Base-by-base conservation (phyloP, 2,329 filamentous ascomycete species). In the Penicillium sp. region DNA sequence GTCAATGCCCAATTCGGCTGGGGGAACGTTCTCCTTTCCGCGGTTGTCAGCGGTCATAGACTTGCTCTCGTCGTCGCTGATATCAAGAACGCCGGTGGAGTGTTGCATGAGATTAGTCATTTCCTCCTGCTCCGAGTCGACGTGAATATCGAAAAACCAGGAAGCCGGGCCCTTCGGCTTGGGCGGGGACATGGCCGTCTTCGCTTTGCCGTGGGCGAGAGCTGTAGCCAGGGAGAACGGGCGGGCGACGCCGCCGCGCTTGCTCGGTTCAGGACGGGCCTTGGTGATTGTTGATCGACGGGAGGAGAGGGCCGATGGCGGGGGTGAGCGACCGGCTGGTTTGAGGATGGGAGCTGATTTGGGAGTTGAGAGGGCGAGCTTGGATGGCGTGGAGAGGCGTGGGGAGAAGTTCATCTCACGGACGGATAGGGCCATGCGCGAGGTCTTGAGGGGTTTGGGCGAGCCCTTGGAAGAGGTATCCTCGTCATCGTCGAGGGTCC, bases 111-210 rank as follows among this genome's bases (percentile, higher is more conserved):
- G 81, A 71, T 96, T 97, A 70, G 93, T 92, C 78, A 95, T 91
- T 73, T 96, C 89, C 73, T 97, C 91, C 74, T 97, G 91, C 7
- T 90, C 86, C 0, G 91, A 92, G 76, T 99, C 94, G 74, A 97
- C 92, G 74, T 97, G 89, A 71, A 99, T 98, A 61, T 94, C 90
- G 73, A 99, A 98, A 81, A 90, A 90, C 93, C 93, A 97, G 61
- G 71, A 72, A 0, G 69, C 64, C 11, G 73, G 72, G 7, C 76
- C 74, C 60, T 83, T 84, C 25, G 83, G 80, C 6, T 78, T 82
- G 79, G 60, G 1, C 0, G 53, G 42, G 4, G 30, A 4, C 16
- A 60, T 26, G 4, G 42, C 10, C 1, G 84, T 84, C 37, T 67
- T 43, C 68, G 67, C 16, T 83, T 72, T 89, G 85, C 69, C 83